Conservation (phyloP, 352 stramenopile genomes). For the Phytophthora palmivora region DNA sequence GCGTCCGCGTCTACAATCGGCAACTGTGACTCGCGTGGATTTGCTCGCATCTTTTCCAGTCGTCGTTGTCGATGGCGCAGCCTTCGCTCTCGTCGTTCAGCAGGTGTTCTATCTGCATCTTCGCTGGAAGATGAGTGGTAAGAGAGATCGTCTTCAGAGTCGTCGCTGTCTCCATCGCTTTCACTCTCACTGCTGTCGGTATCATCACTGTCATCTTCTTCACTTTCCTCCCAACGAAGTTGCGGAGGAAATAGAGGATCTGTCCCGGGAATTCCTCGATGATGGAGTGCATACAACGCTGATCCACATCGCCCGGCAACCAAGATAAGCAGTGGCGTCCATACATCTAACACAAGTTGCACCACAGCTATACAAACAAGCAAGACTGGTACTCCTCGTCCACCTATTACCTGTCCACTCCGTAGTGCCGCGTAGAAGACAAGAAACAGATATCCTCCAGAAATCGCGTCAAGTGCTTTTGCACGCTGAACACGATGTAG, state of each 20-base stretch:
- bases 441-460: slow-evolving; percentile 71
- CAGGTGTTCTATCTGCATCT: slow-evolving; percentile 29
- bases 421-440: slow-evolving; percentile 76
- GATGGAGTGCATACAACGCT: slow-evolving; percentile 61
- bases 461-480: slow-evolving; percentile 63
- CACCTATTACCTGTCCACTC: slow-evolving; percentile 59
- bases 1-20: slow-evolving; percentile 40
- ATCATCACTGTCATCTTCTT: slow-evolving; percentile 39
- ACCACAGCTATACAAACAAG: slow-evolving; percentile 53
- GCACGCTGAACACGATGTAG: slow-evolving; percentile 58
- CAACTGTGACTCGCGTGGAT: slow-evolving; percentile 22
- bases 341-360: slow-evolving; percentile 68
- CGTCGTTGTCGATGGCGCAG: slow-evolving; percentile 28
- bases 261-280: slow-evolving; percentile 61
- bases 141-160: slow-evolving; percentile 23
- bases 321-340: slow-evolving; percentile 70
- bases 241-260: slow-evolving; percentile 76
- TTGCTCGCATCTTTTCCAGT: slow-evolving; percentile 24
- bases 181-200: slow-evolving; percentile 27
- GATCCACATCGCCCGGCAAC: slow-evolving; percentile 65
- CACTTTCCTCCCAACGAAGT: slow-evolving; percentile 60
- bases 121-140: slow-evolving; percentile 41
- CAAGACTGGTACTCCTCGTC: slow-evolving; percentile 46
- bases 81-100: slow-evolving; percentile 31
- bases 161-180: slow-evolving; percentile 13